Evolutionary conservation across 176 grass and related monocot genomes (phyloP).

Genomic region (Metroxylon sagu): DNA sequence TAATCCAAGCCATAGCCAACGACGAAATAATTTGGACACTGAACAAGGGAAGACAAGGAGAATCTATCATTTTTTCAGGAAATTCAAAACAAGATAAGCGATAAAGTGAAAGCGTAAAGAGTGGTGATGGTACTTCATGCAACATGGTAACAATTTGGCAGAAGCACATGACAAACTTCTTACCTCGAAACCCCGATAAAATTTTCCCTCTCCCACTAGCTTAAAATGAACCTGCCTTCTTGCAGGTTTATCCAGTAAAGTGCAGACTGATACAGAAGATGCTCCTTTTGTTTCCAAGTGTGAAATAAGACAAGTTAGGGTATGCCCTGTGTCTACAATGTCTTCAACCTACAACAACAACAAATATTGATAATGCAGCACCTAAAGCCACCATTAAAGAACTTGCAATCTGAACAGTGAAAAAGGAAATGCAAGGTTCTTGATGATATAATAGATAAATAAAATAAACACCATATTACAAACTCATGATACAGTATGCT

Average conservation of each 20-base stretch:
- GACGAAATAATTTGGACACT: constrained; percentile 91
- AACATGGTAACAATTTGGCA: too few species aligned
- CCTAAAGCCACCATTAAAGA: too few species aligned
- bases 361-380: neutral
- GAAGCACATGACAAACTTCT: neutral
- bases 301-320: constrained; percentile 59
- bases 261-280: constrained; percentile 67
- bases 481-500: too few species aligned
- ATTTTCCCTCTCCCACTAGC: constrained; percentile 71
- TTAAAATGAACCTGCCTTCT: constrained; percentile 59
- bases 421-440: neutral
- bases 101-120: too few species aligned
- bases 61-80: neutral
- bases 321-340: constrained; percentile 93
- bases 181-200: constrained; percentile 91
- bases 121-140: too few species aligned
- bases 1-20: constrained; percentile 97
- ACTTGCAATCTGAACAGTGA: neutral
- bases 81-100: too few species aligned
- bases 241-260: constrained; percentile 85
- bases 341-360: constrained; percentile 64
- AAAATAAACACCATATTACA: too few species aligned
- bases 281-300: constrained; percentile 77
- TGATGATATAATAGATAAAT: neutral
- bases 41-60: constrained; percentile 16